These are phyloP conservation scores for Aspergillus sp. DNA, from an alignment of 2,329 filamentous ascomycete species.

Conservation along the genomic window DNA sequence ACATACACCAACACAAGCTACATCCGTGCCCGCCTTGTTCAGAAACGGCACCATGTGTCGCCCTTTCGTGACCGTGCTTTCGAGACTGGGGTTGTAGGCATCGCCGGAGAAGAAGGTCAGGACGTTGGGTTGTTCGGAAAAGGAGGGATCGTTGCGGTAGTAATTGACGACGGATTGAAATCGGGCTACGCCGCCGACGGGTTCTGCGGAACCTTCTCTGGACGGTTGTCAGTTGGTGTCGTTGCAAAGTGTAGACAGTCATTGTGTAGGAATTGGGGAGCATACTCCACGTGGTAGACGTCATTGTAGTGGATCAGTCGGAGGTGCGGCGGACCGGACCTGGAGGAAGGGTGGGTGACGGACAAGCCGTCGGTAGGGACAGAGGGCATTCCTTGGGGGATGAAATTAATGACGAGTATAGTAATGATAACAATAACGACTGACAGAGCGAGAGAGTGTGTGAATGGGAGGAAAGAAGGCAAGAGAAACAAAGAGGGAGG, in stretches of 20 bases:
- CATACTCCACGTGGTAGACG: constrained; percentile 81
- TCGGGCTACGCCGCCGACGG: constrained; percentile 76
- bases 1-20: constrained; percentile 77
- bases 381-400: constrained; percentile 26
- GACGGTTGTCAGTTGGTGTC: background rate
- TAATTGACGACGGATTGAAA: constrained; percentile 77
- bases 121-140: constrained; percentile 63
- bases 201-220: constrained; percentile 68
- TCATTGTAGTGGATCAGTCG: constrained; percentile 91
- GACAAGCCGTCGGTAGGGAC: constrained; percentile 38
- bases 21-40: constrained; percentile 74
- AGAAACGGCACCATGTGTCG: constrained; percentile 85
- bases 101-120: constrained; percentile 88
- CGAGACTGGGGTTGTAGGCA: constrained; percentile 87
- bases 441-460: background rate
- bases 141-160: constrained; percentile 66
- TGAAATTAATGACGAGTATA: background rate
- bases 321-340: constrained; percentile 63
- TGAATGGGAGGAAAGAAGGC: background rate
- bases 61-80: constrained; percentile 88
- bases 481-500: background rate
- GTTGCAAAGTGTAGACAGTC: no score
- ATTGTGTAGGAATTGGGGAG: background rate
- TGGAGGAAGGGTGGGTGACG: constrained; percentile 47
- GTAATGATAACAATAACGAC: background rate